A percentile compares a stretch with the other conserved stretches of the same genome.
Conservation (phyloP, 2,329 filamentous ascomycete genomes). For the Phaeosphaeriaceae sp. region DNA sequence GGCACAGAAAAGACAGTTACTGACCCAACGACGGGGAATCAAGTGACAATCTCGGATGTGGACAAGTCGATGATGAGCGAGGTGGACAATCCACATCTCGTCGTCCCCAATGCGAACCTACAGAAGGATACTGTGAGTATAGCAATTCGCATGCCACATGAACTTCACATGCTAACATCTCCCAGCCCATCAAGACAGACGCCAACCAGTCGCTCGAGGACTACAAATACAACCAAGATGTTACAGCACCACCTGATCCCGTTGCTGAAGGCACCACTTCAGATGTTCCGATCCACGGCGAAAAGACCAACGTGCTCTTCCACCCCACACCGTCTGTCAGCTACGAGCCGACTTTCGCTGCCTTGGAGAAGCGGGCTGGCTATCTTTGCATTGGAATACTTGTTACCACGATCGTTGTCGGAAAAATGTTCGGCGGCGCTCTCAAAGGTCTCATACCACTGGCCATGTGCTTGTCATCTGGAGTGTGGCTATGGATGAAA, state of each 20-base stretch:
- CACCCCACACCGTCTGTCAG: slow-evolving; percentile 90
- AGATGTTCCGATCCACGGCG: slow-evolving; percentile 93
- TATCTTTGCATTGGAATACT: slow-evolving; percentile 75
- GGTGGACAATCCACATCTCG: slow-evolving; percentile 76
- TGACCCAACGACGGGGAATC: slow-evolving; percentile 85
- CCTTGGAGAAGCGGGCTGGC: slow-evolving; percentile 77
- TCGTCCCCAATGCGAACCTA: slow-evolving; percentile 89
- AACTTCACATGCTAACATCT: slow-evolving; percentile 13
- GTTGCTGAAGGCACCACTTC: slow-evolving; percentile 82
- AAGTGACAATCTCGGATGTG: slow-evolving; percentile 86
- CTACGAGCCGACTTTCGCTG: slow-evolving; percentile 85
- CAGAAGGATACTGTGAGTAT: slow-evolving; percentile 69
- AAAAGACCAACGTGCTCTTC: slow-evolving; percentile 96
- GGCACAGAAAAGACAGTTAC: slow-evolving; percentile 69
- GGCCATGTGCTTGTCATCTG: slow-evolving; percentile 73
- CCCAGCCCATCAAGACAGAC: slow-evolving; percentile 71
- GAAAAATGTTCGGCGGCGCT: slow-evolving; percentile 79
- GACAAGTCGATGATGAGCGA: slow-evolving; percentile 72
- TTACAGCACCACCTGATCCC: slow-evolving; percentile 89
- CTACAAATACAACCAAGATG: slow-evolving; percentile 84
- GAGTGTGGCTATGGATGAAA: slow-evolving; percentile 88
- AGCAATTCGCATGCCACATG: background rate
- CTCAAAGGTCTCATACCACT: slow-evolving; percentile 79
- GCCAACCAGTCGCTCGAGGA: slow-evolving; percentile 75
- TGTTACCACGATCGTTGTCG: slow-evolving; percentile 75